These are phyloP conservation scores for Hevea brasiliensis DNA, from an alignment of 345 rosid genomes.

Conservation along the genomic window DNA sequence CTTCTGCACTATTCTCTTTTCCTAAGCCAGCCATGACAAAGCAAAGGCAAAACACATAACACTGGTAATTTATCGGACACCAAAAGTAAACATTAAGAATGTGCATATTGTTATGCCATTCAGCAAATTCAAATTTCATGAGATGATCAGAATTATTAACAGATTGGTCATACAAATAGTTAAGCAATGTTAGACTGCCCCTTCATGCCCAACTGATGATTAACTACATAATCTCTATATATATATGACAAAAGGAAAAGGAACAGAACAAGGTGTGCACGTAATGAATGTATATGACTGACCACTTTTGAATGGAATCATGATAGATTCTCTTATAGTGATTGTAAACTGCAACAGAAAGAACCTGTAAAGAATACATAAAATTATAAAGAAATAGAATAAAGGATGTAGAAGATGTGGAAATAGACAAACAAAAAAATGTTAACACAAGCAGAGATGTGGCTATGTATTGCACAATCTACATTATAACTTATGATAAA, in stretches of 20 bases:
- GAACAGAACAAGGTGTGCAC: neutral
- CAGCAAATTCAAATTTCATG: neutral
- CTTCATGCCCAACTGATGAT: too few relatives aligned
- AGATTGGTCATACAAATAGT: neutral
- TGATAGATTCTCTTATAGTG: constrained; percentile 88
- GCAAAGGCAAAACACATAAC: neutral
- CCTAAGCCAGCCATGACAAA: neutral
- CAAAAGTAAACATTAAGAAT: neutral
- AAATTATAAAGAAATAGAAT: neutral
- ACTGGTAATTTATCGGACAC: neutral
- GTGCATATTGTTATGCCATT: neutral
- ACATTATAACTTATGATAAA: too few relatives aligned
- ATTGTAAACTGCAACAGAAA: constrained; percentile 96
- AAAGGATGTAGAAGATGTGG: neutral
- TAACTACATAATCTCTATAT: neutral
- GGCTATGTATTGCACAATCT: neutral
- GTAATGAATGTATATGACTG: constrained; percentile 25
- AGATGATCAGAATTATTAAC: neutral
- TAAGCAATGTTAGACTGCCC: neutral
- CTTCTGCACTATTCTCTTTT: neutral
- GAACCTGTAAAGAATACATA: constrained; percentile 59
- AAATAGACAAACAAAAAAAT: neutral
- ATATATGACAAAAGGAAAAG: neutral
- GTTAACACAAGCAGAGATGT: neutral
- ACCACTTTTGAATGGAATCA: constrained; percentile 72